Evolutionary conservation across 73 alveolate genomes (phyloP), one percentile per base, ranked within the genome.

Genomic region (Paramecium sexaurelia): DNA sequence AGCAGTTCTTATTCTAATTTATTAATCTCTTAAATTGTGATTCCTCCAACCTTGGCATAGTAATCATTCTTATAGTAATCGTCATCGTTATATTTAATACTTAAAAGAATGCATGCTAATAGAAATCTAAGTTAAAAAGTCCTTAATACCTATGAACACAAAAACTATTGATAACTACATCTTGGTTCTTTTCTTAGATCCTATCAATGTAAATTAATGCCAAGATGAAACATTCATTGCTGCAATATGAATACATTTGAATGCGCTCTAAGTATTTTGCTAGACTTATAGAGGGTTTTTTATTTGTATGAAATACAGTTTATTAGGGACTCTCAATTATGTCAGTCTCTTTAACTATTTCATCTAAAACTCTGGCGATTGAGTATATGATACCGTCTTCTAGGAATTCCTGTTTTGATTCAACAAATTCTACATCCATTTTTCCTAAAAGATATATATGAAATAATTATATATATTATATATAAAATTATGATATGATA

Each of bases 31-130:
- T 56, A 36, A 45, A 57, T 61, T 17, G 95, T 24, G 24, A 96
- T 84, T 20, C 99, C 99, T 20, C 98, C 98, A 5, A 96, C 91
- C 69, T 93, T 94, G 27, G 98, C 97, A 93, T 96, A 96, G 91
- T 51, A 96, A 20, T 85, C 86, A 61, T 94, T 91, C 85, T 93
- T 91, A 56, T 86, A 94, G 92, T 69, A 87, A 55, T 92, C 93
- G 68, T 96, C 99, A 57, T 94, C 97, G 61, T 87, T 73, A 78
- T 84, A 94, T 93, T 96, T 96, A 55, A 95, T 94, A 26, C 97
- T 91, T 10, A 92, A 92, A 32, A 95, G 69, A 39, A 95, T 75
- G 22, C 98, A 41, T 55, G 97, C 94, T 26, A 96, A 92, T 32
- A 95, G 68, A 22, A 96, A 88, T 85, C 98, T 95, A 92, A 88